phyloP scores from a whole-genome alignment of 2,329 filamentous ascomycete genomes.

The Cercospora sesami region DNA sequence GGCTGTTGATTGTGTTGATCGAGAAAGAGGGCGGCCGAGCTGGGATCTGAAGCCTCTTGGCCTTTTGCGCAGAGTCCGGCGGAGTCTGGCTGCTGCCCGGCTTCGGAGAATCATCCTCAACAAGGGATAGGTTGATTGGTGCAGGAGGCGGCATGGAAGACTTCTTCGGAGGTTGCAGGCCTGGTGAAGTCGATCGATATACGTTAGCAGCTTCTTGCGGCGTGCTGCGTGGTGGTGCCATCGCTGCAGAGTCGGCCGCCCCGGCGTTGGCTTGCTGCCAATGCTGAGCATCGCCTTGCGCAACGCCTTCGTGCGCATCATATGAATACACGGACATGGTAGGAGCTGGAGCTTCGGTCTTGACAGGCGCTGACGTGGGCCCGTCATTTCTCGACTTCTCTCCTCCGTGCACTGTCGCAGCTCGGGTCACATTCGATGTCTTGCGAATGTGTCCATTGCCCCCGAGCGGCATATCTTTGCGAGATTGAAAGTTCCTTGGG shows the following conservation, averaged over 20 bases:
- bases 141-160: conserved; percentile 45
- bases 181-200: conserved; percentile 51
- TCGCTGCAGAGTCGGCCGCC: conserved; percentile 42
- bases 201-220: conserved; percentile 22
- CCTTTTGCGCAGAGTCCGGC: conserved; percentile 25
- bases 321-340: conserved; percentile 42
- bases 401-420: conserved; percentile 32
- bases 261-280: conserved; percentile 39
- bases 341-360: conserved; percentile 40
- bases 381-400: conserved; percentile 32
- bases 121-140: conserved; percentile 57
- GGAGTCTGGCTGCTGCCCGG: conserved; percentile 27
- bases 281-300: conserved; percentile 45
- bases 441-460: conserved; percentile 78
- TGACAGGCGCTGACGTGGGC: conserved; percentile 36
- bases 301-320: conserved; percentile 45
- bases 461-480: conserved; percentile 86
- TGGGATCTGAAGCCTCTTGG: conserved; percentile 36
- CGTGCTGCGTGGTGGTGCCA: conserved; percentile 38
- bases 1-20: conserved; percentile 57
- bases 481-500: conserved; percentile 89
- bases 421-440: conserved; percentile 31
- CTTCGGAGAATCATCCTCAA: conserved; percentile 55
- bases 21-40: conserved; percentile 49
- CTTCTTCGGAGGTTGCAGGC: conserved; percentile 43